Evolutionary conservation across 2,329 filamentous ascomycete genomes (phyloP).

Genomic region (Ophiosphaerella korrae): DNA sequence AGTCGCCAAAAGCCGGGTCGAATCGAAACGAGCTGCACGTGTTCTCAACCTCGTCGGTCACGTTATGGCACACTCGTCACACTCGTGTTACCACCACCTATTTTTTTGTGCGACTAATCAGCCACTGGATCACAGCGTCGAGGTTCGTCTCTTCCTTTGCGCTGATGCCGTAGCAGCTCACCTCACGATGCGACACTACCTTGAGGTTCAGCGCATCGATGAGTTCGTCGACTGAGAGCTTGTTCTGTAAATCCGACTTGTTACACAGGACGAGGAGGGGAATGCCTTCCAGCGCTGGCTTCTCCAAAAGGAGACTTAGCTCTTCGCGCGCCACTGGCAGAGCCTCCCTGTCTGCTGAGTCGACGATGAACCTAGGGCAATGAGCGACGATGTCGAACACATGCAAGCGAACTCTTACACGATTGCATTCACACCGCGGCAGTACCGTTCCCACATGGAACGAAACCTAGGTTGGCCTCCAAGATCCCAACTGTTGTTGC

Average conservation of each 20-base stretch:
- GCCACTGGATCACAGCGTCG: slow-evolving; percentile 93
- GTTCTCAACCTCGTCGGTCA: slow-evolving; percentile 25
- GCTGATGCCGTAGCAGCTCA: slow-evolving; percentile 98
- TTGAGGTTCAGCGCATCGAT: slow-evolving; percentile 93
- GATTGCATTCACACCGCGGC: slow-evolving; percentile 94
- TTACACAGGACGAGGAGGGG: slow-evolving; percentile 94
- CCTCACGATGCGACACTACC: slow-evolving; percentile 86
- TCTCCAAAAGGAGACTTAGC: slow-evolving; percentile 84
- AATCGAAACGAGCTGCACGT: slow-evolving; percentile 29
- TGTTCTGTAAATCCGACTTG: slow-evolving; percentile 93
- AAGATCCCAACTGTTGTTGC: slow-evolving; percentile 77
- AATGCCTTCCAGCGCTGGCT: slow-evolving; percentile 83
- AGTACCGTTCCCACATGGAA: slow-evolving; percentile 99
- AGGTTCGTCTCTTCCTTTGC: slow-evolving; percentile 99
- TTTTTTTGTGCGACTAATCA: slow-evolving; percentile 80
- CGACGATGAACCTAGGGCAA: slow-evolving; percentile 79
- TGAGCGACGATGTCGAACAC: slow-evolving; percentile 27
- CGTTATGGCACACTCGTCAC: slow-evolving; percentile 23
- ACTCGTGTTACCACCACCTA: slow-evolving; percentile 27
- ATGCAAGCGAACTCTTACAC: slow-evolving; percentile 61
- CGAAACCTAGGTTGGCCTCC: slow-evolving; percentile 96
- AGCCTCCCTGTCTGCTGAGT: slow-evolving; percentile 83
- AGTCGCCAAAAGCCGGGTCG: slow-evolving; percentile 25
- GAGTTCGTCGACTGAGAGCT: slow-evolving; percentile 89
- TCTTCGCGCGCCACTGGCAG: slow-evolving; percentile 89